These are phyloP conservation scores for Yamadazyma insecticola DNA, from an alignment of 805 yeast species.

Conservation along the genomic window DNA sequence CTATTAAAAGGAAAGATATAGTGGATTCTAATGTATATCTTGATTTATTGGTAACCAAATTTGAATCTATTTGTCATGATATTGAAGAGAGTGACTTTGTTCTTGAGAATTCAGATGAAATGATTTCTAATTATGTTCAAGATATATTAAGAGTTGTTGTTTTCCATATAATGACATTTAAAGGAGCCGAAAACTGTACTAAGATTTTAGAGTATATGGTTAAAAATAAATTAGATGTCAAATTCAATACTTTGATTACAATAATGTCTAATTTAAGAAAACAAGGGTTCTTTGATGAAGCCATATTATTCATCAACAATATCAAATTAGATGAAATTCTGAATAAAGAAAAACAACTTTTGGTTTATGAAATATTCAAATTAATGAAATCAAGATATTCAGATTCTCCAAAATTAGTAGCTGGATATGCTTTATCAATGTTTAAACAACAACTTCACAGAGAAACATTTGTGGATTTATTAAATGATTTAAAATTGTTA, in stretches of 20 bases:
- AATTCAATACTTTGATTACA: conserved; percentile 19
- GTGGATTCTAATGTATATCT: conserved; percentile 30
- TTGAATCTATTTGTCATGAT: conserved; percentile 22
- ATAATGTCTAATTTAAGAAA: conserved; percentile 27
- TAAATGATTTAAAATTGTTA: conserved; percentile 19
- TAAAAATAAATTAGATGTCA: conserved; percentile 20
- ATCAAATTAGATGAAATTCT: conserved; percentile 19
- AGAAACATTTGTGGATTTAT: conserved; percentile 13
- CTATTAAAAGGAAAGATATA: conserved; percentile 23
- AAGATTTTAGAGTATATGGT: conserved; percentile 30
- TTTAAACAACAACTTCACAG: conserved; percentile 11
- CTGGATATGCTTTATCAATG: conserved; percentile 32
- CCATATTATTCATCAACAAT: conserved; percentile 28
- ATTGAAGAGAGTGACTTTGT: conserved; percentile 6
- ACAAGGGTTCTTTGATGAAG: conserved; percentile 28
- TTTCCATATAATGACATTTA: conserved; percentile 32
- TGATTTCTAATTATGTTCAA: conserved; percentile 18
- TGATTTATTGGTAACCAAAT: conserved; percentile 31
- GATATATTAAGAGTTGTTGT: conserved; percentile 24
- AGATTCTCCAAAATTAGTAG: conserved; percentile 27
- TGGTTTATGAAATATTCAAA: conserved; percentile 28
- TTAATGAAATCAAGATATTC: conserved; percentile 27
- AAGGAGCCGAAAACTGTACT: conserved; percentile 28
- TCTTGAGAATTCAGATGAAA: conserved; percentile 11
- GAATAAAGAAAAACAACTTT: conserved; percentile 12